Conservation (phyloP, 805 yeast genomes). For the Kregervanrija fluxuum region DNA sequence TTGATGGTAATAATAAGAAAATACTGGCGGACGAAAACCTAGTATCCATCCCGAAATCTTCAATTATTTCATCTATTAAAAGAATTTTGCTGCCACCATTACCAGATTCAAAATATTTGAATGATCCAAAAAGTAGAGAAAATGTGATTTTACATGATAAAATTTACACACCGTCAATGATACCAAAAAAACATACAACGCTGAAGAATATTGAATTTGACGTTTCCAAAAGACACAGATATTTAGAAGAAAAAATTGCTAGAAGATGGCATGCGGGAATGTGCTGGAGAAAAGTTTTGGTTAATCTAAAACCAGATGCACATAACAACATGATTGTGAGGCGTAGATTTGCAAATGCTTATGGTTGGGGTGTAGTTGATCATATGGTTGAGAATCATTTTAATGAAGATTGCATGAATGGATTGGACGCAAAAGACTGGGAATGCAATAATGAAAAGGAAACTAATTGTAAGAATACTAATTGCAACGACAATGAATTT, state of each 20-base stretch:
- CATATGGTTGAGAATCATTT: constrained; percentile 72
- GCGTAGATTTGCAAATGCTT: constrained; percentile 83
- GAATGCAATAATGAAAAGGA: constrained; percentile 11
- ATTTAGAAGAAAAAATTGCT: constrained; percentile 74
- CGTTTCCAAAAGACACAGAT: constrained; percentile 35
- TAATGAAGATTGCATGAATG: constrained; percentile 16
- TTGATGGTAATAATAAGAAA: constrained; percentile 9
- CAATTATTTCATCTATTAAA: constrained; percentile 72
- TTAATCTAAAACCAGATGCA: constrained; percentile 83
- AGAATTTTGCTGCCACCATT: constrained; percentile 73
- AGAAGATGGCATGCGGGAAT: constrained; percentile 77
- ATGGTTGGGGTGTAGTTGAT: constrained; percentile 90
- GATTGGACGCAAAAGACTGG: constrained; percentile 18
- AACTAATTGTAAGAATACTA: constrained; percentile 9
- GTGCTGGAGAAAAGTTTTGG: constrained; percentile 89
- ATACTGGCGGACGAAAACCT: constrained; percentile 4
- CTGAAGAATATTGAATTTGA: constrained; percentile 15
- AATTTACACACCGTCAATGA: constrained; percentile 57
- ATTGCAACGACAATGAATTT: background rate
- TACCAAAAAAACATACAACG: constrained; percentile 23
- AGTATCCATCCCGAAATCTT: constrained; percentile 53
- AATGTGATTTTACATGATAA: constrained; percentile 78
- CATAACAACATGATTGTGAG: constrained; percentile 90
- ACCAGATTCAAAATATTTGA: constrained; percentile 61
- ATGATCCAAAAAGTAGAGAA: constrained; percentile 53